Evolutionary conservation across 768 basidiomycete species (phyloP), one percentile per base, ranked within the genome.

Genomic region (Suillus cothurnatus): DNA sequence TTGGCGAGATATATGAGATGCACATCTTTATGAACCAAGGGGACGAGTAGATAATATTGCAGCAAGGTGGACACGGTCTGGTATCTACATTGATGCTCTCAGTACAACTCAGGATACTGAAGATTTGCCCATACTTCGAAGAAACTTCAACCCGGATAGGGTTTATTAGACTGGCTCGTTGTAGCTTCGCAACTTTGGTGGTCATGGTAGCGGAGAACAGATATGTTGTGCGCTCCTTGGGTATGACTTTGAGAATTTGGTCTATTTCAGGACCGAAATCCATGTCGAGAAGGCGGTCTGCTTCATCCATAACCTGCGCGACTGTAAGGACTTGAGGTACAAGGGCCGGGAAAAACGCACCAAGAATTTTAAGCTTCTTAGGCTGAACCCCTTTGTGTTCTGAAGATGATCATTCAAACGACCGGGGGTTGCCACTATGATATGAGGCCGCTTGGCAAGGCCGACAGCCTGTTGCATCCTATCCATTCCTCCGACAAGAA

Each of bases 191-290:
- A 4, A 99, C 95, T 79, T 98, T 99, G 17, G 94, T 95, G 14
- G 97, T 97, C 97, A 99, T 99, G 26, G 97, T 99, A 7, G 97
- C 97, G 15, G 97, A 98, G 81, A 95, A 99, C 2, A 99, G 85
- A 74, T 95, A 98, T 3, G 97, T 99, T 36, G 91, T 93, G 14
- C 97, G 87, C 70, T 98, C 96, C 72, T 89, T 93, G 26, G 97
- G 97, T 67, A 99, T 90, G 45, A 94, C 87, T 78, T 96, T 97
- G 41, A 99, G 84, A 71, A 99, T 95, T 81, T 94, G 95, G 81
- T 99, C 97, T 70, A 99, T 94, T 61, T 92, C 91, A 56, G 92
- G 90, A 23, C 94, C 95, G 68, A 99, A 99, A 75, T 99, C 97
- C 87, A 99, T 90, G 78, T 98, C 97, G 52, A 99, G 81, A 31